Evolutionary conservation across 139 green algal species (phyloP).

Genomic region (Chlamydomonas eustigma): DNA sequence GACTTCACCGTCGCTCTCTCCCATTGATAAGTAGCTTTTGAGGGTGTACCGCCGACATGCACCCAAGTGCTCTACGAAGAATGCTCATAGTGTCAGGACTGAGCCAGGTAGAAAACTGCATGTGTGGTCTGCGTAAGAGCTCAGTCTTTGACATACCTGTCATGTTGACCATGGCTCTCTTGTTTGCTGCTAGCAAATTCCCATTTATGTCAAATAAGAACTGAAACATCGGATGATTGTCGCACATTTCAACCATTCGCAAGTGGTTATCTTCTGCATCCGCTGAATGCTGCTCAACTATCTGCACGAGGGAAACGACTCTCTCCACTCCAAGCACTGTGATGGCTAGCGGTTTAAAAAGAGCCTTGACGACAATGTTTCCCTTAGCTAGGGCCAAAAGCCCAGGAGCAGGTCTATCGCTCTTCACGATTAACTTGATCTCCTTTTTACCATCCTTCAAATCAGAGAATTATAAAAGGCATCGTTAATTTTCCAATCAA

Average conservation of each 20-base stretch:
- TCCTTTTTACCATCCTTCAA: constrained; percentile 30
- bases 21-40: constrained; percentile 47
- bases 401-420: constrained; percentile 19
- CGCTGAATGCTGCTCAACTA: constrained; percentile 5
- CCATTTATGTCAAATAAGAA: constrained; percentile 60
- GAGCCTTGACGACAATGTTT: constrained; percentile 15
- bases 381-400: constrained; percentile 24
- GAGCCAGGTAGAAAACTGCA: too few relatives aligned
- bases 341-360: constrained; percentile 20
- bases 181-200: constrained; percentile 54
- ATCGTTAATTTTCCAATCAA: background rate
- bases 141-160: constrained; percentile 18
- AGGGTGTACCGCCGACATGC: constrained; percentile 36
- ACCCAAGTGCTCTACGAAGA: constrained; percentile 43
- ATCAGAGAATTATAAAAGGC: background rate
- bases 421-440: constrained; percentile 16
- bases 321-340: background rate
- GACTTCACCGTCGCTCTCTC: constrained; percentile 39
- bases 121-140: background rate
- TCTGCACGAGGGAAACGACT: background rate
- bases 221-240: constrained; percentile 63
- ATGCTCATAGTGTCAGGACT: background rate
- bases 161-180: constrained; percentile 48
- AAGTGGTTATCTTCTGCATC: constrained; percentile 33
- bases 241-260: constrained; percentile 50